A percentile compares a stretch with the other conserved stretches of the same genome.
Evolutionary conservation across 23 red algal genomes (phyloP).

Genomic region (Pyropia yezoensis): DNA sequence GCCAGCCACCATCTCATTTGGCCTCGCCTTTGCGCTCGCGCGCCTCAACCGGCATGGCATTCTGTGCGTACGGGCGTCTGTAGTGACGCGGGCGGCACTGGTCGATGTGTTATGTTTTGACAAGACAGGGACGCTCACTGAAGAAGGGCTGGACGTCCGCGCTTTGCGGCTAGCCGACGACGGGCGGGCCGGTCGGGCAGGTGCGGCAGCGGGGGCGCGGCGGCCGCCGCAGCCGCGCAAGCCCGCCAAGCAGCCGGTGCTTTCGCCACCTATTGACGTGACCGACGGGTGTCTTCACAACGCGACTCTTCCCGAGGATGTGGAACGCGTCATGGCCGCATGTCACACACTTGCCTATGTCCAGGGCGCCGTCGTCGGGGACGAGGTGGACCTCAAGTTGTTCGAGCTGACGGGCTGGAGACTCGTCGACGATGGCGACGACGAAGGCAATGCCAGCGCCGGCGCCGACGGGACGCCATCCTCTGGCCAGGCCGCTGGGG

Average conservation of each 20-base stretch:
- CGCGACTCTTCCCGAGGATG: slow-evolving; percentile 2
- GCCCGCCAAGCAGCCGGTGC: background rate
- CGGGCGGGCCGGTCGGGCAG: background rate
- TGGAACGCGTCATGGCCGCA: slow-evolving; percentile 11
- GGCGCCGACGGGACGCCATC: no score
- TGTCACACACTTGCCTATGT: slow-evolving; percentile 21
- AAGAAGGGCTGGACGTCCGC: slow-evolving; percentile 15
- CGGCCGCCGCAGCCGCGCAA: background rate
- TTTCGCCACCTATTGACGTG: background rate
- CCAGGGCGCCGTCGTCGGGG: slow-evolving; percentile 10
- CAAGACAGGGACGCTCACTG: slow-evolving; percentile 34
- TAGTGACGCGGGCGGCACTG: slow-evolving; percentile 1
- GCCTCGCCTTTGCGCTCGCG: slow-evolving; percentile 20
- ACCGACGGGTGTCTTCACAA: slow-evolving; percentile 2
- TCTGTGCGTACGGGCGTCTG: slow-evolving; percentile 5
- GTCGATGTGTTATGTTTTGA: slow-evolving; percentile 24
- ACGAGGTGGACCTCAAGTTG: slow-evolving; percentile 26
- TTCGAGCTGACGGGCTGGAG: slow-evolving; percentile 21
- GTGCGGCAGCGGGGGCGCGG: background rate
- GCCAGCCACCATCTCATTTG: slow-evolving; percentile 31
- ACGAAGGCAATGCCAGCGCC: background rate
- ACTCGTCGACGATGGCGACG: background rate
- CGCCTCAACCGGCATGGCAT: slow-evolving; percentile 7
- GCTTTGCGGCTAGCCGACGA: background rate
- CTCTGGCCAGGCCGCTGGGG: no score